Percentiles rank a stretch among this genome's conserved stretches.
Conservation (phyloP, 2,329 filamentous ascomycete genomes). For the Cladosporium sp. region DNA sequence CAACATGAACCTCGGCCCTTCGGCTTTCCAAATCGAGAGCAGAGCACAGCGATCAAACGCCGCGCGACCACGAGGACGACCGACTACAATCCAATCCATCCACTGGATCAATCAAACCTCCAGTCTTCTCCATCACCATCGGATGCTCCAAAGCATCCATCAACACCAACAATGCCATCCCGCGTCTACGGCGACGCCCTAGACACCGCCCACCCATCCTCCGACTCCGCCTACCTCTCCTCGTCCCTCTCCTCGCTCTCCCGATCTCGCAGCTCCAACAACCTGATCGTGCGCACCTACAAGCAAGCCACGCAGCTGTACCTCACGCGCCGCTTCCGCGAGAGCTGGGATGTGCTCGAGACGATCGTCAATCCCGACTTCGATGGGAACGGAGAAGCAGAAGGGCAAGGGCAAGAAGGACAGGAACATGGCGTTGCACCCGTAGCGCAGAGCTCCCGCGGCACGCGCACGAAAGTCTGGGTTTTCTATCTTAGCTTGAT, state of each 20-base stretch:
- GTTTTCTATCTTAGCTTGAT: slow-evolving; percentile 92
- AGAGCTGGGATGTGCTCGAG: slow-evolving; percentile 81
- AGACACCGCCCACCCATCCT: neutral
- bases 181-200: slow-evolving; percentile 3
- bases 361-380: slow-evolving; percentile 65
- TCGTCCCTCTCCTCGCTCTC: slow-evolving; percentile 71
- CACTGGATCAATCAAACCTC: neutral
- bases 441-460: slow-evolving; percentile 75
- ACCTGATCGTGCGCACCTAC: slow-evolving; percentile 86
- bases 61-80: neutral
- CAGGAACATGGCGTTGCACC: slow-evolving; percentile 54
- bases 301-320: slow-evolving; percentile 93
- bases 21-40: slow-evolving; percentile 14
- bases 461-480: slow-evolving; percentile 92
- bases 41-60: slow-evolving; percentile 14
- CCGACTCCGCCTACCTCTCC: slow-evolving; percentile 50
- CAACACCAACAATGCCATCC: slow-evolving; percentile 2
- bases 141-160: neutral
- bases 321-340: slow-evolving; percentile 87
- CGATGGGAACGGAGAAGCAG: slow-evolving; percentile 23
- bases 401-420: slow-evolving; percentile 6
- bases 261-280: slow-evolving; percentile 65
- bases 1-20: slow-evolving; percentile 7
- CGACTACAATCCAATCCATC: neutral
- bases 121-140: neutral